phyloP scores from a whole-genome alignment of 352 stramenopile species.

The Phytopythium kandeliae region DNA sequence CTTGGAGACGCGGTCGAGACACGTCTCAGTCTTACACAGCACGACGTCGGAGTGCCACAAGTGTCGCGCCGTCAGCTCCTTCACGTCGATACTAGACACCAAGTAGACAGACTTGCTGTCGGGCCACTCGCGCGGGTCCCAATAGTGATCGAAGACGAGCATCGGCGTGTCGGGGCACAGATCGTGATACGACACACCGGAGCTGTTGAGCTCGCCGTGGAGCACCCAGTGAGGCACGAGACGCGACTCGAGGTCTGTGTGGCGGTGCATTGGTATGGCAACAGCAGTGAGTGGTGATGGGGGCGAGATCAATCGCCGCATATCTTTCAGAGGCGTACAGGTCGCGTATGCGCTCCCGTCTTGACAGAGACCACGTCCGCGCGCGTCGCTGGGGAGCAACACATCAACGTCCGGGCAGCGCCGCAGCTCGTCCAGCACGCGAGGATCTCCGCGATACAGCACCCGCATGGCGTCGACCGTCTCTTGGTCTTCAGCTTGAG shows the following conservation, averaged over 20 bases:
- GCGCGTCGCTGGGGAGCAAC: conserved; percentile 32
- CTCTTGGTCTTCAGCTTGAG: conserved; percentile 9
- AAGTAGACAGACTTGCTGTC: conserved; percentile 31
- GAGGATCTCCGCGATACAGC: conserved; percentile 25
- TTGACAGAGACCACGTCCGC: conserved; percentile 46
- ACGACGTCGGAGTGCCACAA: conserved; percentile 34
- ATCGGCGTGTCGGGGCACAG: conserved; percentile 34
- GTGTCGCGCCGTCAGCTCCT: conserved; percentile 32
- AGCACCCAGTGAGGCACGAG: conserved; percentile 36
- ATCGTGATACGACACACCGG: conserved; percentile 30
- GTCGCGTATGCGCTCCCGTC: conserved; percentile 51
- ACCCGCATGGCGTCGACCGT: conserved; percentile 12
- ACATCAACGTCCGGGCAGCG: conserved; percentile 63
- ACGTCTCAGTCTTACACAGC: conserved; percentile 44
- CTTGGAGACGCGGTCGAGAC: conserved; percentile 26
- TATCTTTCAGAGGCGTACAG: conserved; percentile 15
- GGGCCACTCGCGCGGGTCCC: conserved; percentile 21
- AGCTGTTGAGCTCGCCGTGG: conserved; percentile 23
- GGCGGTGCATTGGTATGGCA: too few species aligned
- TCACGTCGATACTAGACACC: conserved; percentile 44
- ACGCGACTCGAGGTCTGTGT: conserved; percentile 21
- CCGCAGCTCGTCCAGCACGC: conserved; percentile 35
- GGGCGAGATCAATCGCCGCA: neutral
- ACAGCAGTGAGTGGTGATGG: too few species aligned
- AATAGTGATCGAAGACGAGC: conserved; percentile 47